Percentiles rank a stretch among this genome's conserved stretches.
Evolutionary conservation across 768 basidiomycete genomes (phyloP).

Genomic region (Rubroboletus satanas): DNA sequence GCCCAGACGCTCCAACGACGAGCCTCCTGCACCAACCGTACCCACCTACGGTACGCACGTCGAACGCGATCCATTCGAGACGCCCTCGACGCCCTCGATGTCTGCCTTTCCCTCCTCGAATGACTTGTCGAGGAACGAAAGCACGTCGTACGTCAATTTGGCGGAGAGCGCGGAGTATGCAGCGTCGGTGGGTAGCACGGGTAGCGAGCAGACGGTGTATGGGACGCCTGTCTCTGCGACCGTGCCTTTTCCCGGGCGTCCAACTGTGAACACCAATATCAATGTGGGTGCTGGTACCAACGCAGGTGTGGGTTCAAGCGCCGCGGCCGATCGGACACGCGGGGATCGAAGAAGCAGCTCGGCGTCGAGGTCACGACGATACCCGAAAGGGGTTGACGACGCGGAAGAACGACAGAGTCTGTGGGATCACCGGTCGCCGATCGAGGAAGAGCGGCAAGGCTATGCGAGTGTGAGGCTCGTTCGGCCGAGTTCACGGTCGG

Average conservation of each 20-base stretch:
- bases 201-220: slow-evolving; percentile 20
- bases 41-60: slow-evolving; percentile 7
- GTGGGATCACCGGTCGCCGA: slow-evolving; percentile 37
- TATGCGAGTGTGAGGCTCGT: slow-evolving; percentile 40
- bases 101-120: slow-evolving; percentile 24
- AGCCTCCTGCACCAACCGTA: slow-evolving; percentile 27
- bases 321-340: slow-evolving; percentile 15
- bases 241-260: not conserved
- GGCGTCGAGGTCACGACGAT: slow-evolving; percentile 47
- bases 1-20: slow-evolving; percentile 27
- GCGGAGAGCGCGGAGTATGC: slow-evolving; percentile 1
- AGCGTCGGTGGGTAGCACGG: slow-evolving; percentile 5
- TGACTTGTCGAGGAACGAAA: slow-evolving; percentile 5
- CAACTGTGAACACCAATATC: not conserved
- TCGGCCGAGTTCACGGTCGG: slow-evolving; percentile 20
- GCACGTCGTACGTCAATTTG: not conserved
- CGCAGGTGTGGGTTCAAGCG: not conserved
- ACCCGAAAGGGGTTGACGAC: slow-evolving; percentile 48
- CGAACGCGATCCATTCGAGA: slow-evolving; percentile 27
- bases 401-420: slow-evolving; percentile 58
- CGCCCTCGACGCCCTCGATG: slow-evolving; percentile 29
- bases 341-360: slow-evolving; percentile 36
- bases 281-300: no score
- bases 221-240: slow-evolving; percentile 6
- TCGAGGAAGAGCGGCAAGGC: slow-evolving; percentile 17